Evolutionary conservation across 164 flowering plant species (phyloP).

Genomic region (Vitis cinerea): DNA sequence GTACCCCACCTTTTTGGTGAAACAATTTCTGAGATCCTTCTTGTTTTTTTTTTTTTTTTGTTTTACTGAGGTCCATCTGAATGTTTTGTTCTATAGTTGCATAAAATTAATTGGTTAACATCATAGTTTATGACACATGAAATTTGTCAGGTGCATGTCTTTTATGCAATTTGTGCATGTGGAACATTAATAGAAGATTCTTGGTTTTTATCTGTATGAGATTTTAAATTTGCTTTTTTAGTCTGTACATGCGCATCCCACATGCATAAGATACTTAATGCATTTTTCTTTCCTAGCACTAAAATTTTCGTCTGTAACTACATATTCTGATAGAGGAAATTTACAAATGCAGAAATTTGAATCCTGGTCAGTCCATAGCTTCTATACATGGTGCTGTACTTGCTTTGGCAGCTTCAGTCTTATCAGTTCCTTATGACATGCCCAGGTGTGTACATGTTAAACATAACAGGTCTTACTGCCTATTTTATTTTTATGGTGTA

Average conservation of each 20-base stretch:
- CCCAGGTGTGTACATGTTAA: conserved; percentile 58
- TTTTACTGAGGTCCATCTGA: background rate
- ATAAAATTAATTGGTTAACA: too few relatives aligned
- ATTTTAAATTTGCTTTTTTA: background rate
- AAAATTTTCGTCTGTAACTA: background rate
- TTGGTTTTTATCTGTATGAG: background rate
- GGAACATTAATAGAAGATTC: too few relatives aligned
- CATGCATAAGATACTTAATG: background rate
- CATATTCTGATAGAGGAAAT: conserved; percentile 3
- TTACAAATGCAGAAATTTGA: conserved; percentile 43
- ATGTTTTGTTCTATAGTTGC: background rate
- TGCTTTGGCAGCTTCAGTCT: conserved; percentile 88
- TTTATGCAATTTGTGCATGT: background rate
- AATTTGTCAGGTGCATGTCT: too few relatives aligned
- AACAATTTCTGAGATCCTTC: too few relatives aligned
- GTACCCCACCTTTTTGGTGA: too few relatives aligned
- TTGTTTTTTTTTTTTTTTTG: background rate
- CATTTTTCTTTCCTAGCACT: background rate
- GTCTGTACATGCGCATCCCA: background rate
- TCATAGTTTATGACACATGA: too few relatives aligned
- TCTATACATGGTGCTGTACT: conserved; percentile 84
- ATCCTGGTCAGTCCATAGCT: conserved; percentile 46
- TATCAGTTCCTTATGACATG: conserved; percentile 97
- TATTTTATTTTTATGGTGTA: background rate
- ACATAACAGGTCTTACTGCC: background rate